Conservation (phyloP, 2,329 filamentous ascomycete genomes). For the Colletotrichum tanaceti region DNA sequence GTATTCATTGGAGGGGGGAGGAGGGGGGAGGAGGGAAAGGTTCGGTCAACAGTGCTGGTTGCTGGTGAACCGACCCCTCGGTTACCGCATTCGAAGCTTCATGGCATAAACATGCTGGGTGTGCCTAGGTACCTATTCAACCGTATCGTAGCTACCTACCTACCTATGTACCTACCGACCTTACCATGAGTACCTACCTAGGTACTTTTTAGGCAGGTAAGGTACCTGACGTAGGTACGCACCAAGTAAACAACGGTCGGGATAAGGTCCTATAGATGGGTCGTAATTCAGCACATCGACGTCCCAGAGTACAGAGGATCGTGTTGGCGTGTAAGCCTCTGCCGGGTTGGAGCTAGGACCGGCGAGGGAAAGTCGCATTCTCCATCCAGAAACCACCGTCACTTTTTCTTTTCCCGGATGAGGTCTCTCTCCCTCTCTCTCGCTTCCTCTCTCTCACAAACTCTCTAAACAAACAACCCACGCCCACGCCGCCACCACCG, state of each 20-base stretch:
- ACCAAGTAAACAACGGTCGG: too few species aligned
- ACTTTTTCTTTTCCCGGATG: too few species aligned
- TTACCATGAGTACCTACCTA: too few species aligned
- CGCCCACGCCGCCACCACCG: conserved; percentile 5
- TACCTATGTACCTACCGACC: too few species aligned
- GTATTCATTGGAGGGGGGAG: conserved; percentile 10
- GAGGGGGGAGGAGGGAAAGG: conserved; percentile 24
- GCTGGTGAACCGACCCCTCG: conserved; percentile 38
- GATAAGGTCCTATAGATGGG: not conserved
- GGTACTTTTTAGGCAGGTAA: too few species aligned
- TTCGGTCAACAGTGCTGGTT: conserved; percentile 33
- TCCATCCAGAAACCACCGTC: not conserved
- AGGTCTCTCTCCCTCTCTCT: too few species aligned
- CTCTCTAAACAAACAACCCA: not conserved
- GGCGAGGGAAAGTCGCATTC: not conserved
- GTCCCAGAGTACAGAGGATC: too few species aligned
- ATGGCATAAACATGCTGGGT: conserved; percentile 27
- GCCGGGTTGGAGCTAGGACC: not conserved
- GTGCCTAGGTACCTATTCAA: too few species aligned
- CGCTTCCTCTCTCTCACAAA: too few species aligned
- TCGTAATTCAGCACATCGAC: not conserved
- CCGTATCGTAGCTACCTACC: too few species aligned
- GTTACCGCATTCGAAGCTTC: not conserved
- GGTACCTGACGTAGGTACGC: too few species aligned
- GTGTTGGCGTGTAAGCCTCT: too few species aligned